phyloP scores from a whole-genome alignment of 495 filamentous ascomycete genomes.

The Aspergillus steynii region DNA sequence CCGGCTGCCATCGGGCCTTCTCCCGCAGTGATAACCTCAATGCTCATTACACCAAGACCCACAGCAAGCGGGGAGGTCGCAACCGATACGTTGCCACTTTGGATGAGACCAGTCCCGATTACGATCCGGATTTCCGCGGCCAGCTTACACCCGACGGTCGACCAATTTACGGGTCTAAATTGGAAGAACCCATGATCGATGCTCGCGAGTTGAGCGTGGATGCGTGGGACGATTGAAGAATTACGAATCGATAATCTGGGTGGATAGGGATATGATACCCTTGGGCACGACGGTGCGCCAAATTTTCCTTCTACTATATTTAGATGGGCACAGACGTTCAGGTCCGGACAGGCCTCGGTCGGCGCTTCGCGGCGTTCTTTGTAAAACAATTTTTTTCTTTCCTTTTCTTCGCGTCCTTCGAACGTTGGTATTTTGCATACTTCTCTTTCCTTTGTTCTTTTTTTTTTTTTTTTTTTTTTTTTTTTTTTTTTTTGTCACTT shows the following conservation, averaged over 20 bases:
- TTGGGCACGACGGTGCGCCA: constrained; percentile 16
- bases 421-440: neutral
- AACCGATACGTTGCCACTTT: constrained; percentile 50
- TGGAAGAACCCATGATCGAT: constrained; percentile 40
- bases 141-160: constrained; percentile 45
- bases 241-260: constrained; percentile 17
- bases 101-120: constrained; percentile 47
- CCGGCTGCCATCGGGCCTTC: constrained; percentile 46
- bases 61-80: constrained; percentile 50
- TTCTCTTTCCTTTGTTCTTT: constrained; percentile 14
- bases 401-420: constrained; percentile 4
- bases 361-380: constrained; percentile 38
- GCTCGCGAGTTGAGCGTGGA: constrained; percentile 40
- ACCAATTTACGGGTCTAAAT: constrained; percentile 41
- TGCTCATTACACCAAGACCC: constrained; percentile 50
- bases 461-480: constrained; percentile 16
- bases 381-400: constrained; percentile 29
- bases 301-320: constrained; percentile 25
- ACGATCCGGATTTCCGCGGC: constrained; percentile 48
- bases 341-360: constrained; percentile 22
- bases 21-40: constrained; percentile 52
- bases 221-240: constrained; percentile 35
- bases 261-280: constrained; percentile 27
- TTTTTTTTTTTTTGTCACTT: constrained; percentile 12
- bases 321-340: constrained; percentile 23